Percentiles rank a stretch among this genome's conserved stretches.
phyloP scores from a whole-genome alignment of 2,329 filamentous ascomycete species.

The Myriosclerotinia curreyana region DNA sequence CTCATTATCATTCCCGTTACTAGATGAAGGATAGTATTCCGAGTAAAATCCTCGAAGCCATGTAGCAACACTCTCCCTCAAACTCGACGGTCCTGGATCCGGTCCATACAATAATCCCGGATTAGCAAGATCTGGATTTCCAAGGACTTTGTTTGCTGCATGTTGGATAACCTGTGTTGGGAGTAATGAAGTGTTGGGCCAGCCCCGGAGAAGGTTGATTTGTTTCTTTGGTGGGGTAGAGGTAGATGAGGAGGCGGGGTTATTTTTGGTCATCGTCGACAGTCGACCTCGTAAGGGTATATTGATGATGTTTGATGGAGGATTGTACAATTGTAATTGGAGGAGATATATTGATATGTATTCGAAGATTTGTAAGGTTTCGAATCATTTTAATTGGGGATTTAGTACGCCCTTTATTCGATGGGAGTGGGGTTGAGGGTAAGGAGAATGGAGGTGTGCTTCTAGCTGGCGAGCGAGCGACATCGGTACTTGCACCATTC shows the following conservation, averaged over 20 bases:
- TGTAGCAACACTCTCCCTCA: conserved; percentile 63
- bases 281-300: not conserved
- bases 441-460: not conserved
- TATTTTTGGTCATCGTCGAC: conserved; percentile 11
- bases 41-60: conserved; percentile 62
- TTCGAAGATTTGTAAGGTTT: not conserved
- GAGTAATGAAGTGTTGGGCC: conserved; percentile 51
- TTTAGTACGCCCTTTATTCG: not conserved
- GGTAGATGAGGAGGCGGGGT: not conserved
- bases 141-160: conserved; percentile 54
- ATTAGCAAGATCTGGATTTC: conserved; percentile 55
- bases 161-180: conserved; percentile 40
- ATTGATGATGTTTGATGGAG: not conserved
- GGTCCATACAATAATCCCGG: conserved; percentile 62
- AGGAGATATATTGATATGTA: not conserved
- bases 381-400: not conserved
- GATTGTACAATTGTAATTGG: not conserved
- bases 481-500: too few species aligned
- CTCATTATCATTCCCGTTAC: not conserved
- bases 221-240: conserved; percentile 25
- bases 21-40: not conserved
- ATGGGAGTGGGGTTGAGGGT: not conserved
- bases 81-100: conserved; percentile 68
- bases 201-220: conserved; percentile 67
- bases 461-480: too few species aligned